Percentiles rank a stretch among this genome's conserved stretches.
Conservation (phyloP, 2,329 filamentous ascomycete genomes). For the Aureobasidium leucospermi region DNA sequence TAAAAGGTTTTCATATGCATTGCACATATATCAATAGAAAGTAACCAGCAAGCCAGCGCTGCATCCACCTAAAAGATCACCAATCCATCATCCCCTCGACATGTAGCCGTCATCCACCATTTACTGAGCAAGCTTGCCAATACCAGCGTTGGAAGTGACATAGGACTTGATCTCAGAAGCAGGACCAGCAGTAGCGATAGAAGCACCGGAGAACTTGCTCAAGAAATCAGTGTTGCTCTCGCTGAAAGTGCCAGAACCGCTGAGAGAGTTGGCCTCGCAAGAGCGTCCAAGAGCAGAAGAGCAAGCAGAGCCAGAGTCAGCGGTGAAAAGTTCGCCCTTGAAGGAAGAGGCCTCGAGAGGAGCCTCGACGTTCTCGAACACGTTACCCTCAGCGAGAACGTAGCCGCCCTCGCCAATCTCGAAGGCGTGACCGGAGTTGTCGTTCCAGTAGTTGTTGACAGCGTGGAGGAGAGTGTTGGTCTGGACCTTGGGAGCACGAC, state of each 20-base stretch:
- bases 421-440: constrained; percentile 48
- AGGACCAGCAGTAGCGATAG: constrained; percentile 39
- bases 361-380: constrained; percentile 42
- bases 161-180: constrained; percentile 21
- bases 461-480: constrained; percentile 51
- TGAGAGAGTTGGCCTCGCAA: constrained; percentile 42
- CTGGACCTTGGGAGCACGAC: constrained; percentile 47
- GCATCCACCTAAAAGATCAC: too few relatives aligned
- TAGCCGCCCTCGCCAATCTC: constrained; percentile 33
- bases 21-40: too few relatives aligned
- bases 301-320: constrained; percentile 35
- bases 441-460: constrained; percentile 53
- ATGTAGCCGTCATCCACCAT: too few relatives aligned
- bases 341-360: constrained; percentile 30
- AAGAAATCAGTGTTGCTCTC: constrained; percentile 41
- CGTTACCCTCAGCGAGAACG: constrained; percentile 51
- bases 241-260: constrained; percentile 17
- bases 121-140: constrained; percentile 29
- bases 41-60: too few relatives aligned
- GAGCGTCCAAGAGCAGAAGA: constrained; percentile 39
- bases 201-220: constrained; percentile 45
- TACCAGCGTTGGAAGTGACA: constrained; percentile 35
- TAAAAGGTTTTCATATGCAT: too few relatives aligned
- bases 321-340: constrained; percentile 34
- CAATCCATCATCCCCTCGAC: too few relatives aligned